Evolutionary conservation across 2,329 filamentous ascomycete genomes (phyloP), one percentile per base, ranked within the genome.

Genomic region (Metarhizium album): DNA sequence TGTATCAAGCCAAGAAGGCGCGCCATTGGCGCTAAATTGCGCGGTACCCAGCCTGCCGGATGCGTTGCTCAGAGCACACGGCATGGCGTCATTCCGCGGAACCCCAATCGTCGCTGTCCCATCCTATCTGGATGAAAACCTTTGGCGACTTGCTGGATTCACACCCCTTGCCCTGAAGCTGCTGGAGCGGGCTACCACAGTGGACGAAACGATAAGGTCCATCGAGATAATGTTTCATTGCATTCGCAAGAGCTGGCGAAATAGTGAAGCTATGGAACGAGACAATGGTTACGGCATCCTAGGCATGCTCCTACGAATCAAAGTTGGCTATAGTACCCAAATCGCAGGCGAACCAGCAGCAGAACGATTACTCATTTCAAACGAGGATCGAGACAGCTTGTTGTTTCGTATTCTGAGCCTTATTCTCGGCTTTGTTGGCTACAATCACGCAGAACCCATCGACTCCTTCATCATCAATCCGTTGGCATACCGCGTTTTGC

Each of bases 201-300:
- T 80, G 7, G 81, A 90, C 46, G 83, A 83, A 43, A 82, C 90
- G 27, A 70, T 90, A 9, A 79, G 87, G 49, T 83, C 90, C 1
- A 82, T 94, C 2, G 83, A 94, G 60, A 86, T 94, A 60, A 74
- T 95, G 24, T 90, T 96, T 55, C 82, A 87, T 56, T 88, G 87
- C 53, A 86, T 96, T 47, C 85, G 87, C 57, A 85, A 87, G 56
- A 97, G 87, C 63, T 98, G 94, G 93, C 81, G 93, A 56, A 97
- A 97, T 58, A 97, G 93, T 58, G 94, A 98, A 65, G 90, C 93
- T 24, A 96, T 98, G 86, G 93, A 98, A 66, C 84, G 87, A 60
- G 90, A 95, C 53, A 93, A 94, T 58, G 94, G 91, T 0, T 98
- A 96, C 63, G 86, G 87, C 24, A 87, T 97, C 35, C 71, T 98